Evolutionary conservation across 805 yeast species (phyloP), one percentile per base, ranked within the genome.

Genomic region (Saturnispora diversa): DNA sequence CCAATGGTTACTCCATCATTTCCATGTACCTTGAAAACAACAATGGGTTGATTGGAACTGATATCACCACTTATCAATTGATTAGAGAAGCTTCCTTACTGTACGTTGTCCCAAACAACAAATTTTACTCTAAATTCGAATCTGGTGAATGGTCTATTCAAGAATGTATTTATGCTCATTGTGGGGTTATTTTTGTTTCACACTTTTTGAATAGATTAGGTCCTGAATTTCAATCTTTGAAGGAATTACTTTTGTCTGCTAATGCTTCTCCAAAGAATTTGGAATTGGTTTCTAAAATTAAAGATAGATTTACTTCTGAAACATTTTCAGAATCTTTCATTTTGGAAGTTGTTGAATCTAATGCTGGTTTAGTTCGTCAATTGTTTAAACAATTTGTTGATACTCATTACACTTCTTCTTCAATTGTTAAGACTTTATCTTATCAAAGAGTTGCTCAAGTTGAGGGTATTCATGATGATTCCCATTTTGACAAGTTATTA

Each of bases 181-280:
- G 87, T 61, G 95, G 90, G 53, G 81, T 84, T 33, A 84, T 86
- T 46, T 90, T 92, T 58, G 94, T 86, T 37, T 81, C 94, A 26
- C 97, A 92, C 64, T 92, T 90, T 66, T 73, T 90, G 62, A 92
- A 92, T 68, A 75, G 97, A 58, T 72, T 90, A 56, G 97, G 97
- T 23, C 77, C 94, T 2, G 97, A 88, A 63, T 88, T 84, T 62
- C 75, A 70, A 50, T 72, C 85, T 34, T 69, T 90, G 55, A 62
- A 76, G 44, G 64, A 70, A 25, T 22, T 42, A 17, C 68, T 87
- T 45, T 69, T 88, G 44, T 68, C 78, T 23, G 63, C 74, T 35
- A 71, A 72, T 55, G 34, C 36, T 15, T 73, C 77, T 48, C 68
- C 77, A 46, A 75, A 76, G 50, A 78, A 83, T 58, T 74, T 77